Percentiles rank a stretch among this genome's conserved stretches.
These are phyloP conservation scores for Tylopilus felleus DNA, from an alignment of 768 basidiomycete species.

Conservation along the genomic window DNA sequence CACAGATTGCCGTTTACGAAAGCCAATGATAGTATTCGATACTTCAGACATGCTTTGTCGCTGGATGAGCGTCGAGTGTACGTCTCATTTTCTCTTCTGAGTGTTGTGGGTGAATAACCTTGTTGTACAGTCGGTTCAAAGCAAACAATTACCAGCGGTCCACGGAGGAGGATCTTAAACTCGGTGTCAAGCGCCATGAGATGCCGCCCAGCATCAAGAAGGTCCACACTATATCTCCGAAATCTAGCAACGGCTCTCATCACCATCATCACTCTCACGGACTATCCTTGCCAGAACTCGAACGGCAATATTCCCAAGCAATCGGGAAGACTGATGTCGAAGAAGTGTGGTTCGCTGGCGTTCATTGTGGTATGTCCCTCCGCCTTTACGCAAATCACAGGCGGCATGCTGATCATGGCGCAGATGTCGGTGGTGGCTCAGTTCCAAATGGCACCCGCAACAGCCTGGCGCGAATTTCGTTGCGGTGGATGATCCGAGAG, in stretches of 20 bases:
- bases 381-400: not conserved
- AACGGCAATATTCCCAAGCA: conserved; percentile 37
- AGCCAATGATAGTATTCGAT: conserved; percentile 56
- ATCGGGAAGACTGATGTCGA: conserved; percentile 54
- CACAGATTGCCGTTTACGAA: conserved; percentile 63
- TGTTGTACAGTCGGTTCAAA: conserved; percentile 30
- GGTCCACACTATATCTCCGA: not conserved
- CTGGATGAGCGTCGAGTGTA: conserved; percentile 67
- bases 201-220: conserved; percentile 39
- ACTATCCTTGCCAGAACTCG: conserved; percentile 32
- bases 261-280: conserved; percentile 1
- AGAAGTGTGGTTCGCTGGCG: conserved; percentile 82
- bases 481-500: conserved; percentile 78
- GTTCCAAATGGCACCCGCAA: conserved; percentile 54
- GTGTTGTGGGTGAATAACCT: not conserved
- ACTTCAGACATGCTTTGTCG: conserved; percentile 69
- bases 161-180: conserved; percentile 36
- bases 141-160: conserved; percentile 39
- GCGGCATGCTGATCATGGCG: not conserved
- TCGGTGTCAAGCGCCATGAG: conserved; percentile 50
- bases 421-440: conserved; percentile 76
- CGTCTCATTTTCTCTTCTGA: conserved; percentile 13
- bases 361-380: conserved; percentile 58
- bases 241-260: conserved; percentile 2
- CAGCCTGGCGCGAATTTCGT: conserved; percentile 64